These are phyloP conservation scores for Hansenula anomala DNA, from an alignment of 1,139 yeast species.

Conservation along the genomic window DNA sequence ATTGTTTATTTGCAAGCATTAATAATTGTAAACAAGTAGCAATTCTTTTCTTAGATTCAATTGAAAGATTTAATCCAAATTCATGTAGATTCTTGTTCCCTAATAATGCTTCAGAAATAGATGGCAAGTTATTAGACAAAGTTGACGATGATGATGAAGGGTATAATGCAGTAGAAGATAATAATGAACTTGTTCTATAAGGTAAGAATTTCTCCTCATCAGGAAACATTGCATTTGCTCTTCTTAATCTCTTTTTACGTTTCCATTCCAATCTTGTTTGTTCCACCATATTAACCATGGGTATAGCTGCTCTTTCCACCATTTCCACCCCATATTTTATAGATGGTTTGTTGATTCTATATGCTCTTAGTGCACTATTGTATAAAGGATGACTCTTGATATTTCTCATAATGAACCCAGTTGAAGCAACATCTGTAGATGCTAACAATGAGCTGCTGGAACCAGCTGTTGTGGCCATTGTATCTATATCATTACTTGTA, in stretches of 20 bases:
- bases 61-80: slow-evolving; percentile 40
- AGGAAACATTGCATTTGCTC: slow-evolving; percentile 22
- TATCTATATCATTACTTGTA: slow-evolving; percentile 12
- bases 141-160: slow-evolving; percentile 8
- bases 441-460: not conserved
- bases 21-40: slow-evolving; percentile 71
- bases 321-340: slow-evolving; percentile 65
- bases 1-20: slow-evolving; percentile 70
- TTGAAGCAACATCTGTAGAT: slow-evolving; percentile 1
- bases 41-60: slow-evolving; percentile 65
- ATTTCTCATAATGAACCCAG: slow-evolving; percentile 27
- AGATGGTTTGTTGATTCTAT: slow-evolving; percentile 51
- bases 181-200: slow-evolving; percentile 1
- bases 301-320: slow-evolving; percentile 58
- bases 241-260: slow-evolving; percentile 24
- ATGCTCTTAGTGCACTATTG: slow-evolving; percentile 53
- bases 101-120: slow-evolving; percentile 23
- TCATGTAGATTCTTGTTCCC: slow-evolving; percentile 37
- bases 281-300: slow-evolving; percentile 49
- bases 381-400: slow-evolving; percentile 49
- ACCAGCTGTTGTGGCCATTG: not conserved
- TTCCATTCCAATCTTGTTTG: slow-evolving; percentile 29
- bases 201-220: slow-evolving; percentile 16
- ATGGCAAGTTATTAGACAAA: slow-evolving; percentile 16
- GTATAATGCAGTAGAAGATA: slow-evolving; percentile 5